Base-by-base conservation (phyloP, 2,329 filamentous ascomycete genomes). In the Mollisia scopiformis region DNA sequence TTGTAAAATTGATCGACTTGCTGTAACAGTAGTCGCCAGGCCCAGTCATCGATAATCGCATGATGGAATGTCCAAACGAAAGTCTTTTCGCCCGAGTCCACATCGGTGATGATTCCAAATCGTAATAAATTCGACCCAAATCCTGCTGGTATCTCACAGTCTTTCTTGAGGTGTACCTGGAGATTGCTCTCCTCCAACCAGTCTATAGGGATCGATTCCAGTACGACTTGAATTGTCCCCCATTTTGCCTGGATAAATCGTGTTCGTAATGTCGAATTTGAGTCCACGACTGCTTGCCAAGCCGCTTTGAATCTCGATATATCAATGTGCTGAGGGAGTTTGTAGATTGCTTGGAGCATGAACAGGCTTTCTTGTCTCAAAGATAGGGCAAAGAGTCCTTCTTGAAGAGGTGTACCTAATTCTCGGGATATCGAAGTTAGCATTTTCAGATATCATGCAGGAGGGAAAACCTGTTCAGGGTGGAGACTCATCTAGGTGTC, bases 341-440 rank as follows among this genome's bases (percentile, higher is more conserved):
- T 56, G 3, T 57, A 62, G n/a, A 67, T 54, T 27, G 53, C 59
- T 57, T 71, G 71, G 2, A 72, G 69, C 30, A 76, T 68, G 37
- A 78, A 79, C 1, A 69, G 64, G 6, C 72, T 74, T 1, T 62
- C 46, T 6, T 68, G 49, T 27, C 72, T 72, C 28, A 69, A 55
- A 6, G 76, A 71, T 4, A 78, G 60, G 0, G 74, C 71, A 25
- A 79, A 60, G 1, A 79, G 63, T 0, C 73, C 73, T 64, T 76
- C 74, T 51, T 79, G 77, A 14, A 75, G 65, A 5, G 71, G 67
- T 8, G 73, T 71, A 61, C 72, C n/a, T n/a, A n/a, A n/a, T n/a
- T n/a, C n/a, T n/a, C n/a, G n/a, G n/a, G n/a, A n/a, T n/a, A n/a
- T n/a, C n/a, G n/a, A n/a, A n/a, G n/a, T n/a, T n/a, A n/a, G n/a